A percentile compares a stretch with the other conserved stretches of the same genome.
These are phyloP conservation scores for Populus deltoides DNA, from an alignment of 345 rosid species.

Conservation along the genomic window DNA sequence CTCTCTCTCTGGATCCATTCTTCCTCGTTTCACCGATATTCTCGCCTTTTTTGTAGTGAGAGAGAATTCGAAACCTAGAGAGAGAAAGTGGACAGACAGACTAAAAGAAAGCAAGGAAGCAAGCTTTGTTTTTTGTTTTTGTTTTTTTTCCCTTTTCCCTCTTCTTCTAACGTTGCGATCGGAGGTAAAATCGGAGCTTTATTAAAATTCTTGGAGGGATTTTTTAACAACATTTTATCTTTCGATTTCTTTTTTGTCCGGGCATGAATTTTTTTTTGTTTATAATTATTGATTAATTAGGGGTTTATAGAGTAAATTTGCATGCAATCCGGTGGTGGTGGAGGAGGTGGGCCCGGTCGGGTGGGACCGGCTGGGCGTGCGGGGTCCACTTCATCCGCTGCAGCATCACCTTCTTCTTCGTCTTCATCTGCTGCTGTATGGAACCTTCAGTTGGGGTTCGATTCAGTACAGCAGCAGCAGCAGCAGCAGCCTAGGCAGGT, in stretches of 20 bases:
- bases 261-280: neutral
- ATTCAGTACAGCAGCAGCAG: slow-evolving; percentile 67
- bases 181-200: slow-evolving; percentile 35
- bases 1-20: slow-evolving; percentile 35
- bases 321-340: slow-evolving; percentile 84
- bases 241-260: slow-evolving; percentile 5
- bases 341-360: slow-evolving; percentile 80
- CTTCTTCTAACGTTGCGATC: slow-evolving; percentile 56
- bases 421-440: slow-evolving; percentile 92
- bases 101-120: slow-evolving; percentile 15
- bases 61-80: slow-evolving; percentile 24
- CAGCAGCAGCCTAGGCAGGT: slow-evolving; percentile 76
- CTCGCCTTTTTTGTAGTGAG: slow-evolving; percentile 29
- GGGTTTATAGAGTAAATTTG: slow-evolving; percentile 23
- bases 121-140: slow-evolving; percentile 5
- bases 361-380: slow-evolving; percentile 72
- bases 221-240: slow-evolving; percentile 20
- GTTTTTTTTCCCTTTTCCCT: neutral
- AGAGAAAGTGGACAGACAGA: slow-evolving; percentile 30
- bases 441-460: slow-evolving; percentile 57
- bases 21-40: slow-evolving; percentile 37
- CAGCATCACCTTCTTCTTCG: slow-evolving; percentile 89
- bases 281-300: slow-evolving; percentile 9
- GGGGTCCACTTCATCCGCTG: slow-evolving; percentile 77
- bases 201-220: slow-evolving; percentile 49